Percentiles rank a stretch among this genome's conserved stretches.
phyloP scores from a whole-genome alignment of 345 rosid genomes.

The Sisymbrium irio region DNA sequence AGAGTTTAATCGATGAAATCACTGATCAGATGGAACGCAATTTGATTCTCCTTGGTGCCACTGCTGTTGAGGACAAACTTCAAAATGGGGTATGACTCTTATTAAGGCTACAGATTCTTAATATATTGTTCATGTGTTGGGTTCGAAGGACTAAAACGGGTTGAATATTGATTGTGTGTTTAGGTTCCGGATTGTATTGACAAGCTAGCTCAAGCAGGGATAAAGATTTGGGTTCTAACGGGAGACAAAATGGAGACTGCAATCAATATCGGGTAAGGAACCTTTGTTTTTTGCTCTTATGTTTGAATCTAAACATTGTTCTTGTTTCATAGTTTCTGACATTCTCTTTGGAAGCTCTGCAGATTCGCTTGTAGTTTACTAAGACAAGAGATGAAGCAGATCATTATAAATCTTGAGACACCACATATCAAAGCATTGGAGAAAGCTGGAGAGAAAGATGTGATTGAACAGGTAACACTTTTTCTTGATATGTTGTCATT shows the following conservation, averaged over 20 bases:
- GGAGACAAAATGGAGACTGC: constrained; percentile 99
- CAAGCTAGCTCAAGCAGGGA: constrained; percentile 97
- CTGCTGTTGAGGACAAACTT: constrained; percentile 97
- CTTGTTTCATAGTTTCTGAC: constrained; percentile 16
- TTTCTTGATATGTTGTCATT: neutral
- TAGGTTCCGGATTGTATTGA: constrained; percentile 99
- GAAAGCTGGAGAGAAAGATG: constrained; percentile 70
- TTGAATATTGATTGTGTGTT: neutral
- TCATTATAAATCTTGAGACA: constrained; percentile 74
- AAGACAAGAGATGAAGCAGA: constrained; percentile 89
- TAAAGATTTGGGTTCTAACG: constrained; percentile 91
- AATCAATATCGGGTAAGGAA: constrained; percentile 78
- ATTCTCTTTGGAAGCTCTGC: constrained; percentile 24
- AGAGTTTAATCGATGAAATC: constrained; percentile 63
- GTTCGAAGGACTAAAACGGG: neutral
- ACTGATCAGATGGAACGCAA: constrained; percentile 67
- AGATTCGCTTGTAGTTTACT: constrained; percentile 97
- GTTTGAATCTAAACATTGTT: neutral
- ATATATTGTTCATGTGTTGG: neutral
- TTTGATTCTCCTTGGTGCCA: constrained; percentile 88
- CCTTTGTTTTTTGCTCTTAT: neutral
- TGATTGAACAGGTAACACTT: constrained; percentile 46
- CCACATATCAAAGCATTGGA: constrained; percentile 63
- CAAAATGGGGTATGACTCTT: constrained; percentile 75
- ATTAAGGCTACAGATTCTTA: neutral